phyloP scores from a whole-genome alignment of 371 early-diverging fungal species.

The Mortierella sp. region DNA sequence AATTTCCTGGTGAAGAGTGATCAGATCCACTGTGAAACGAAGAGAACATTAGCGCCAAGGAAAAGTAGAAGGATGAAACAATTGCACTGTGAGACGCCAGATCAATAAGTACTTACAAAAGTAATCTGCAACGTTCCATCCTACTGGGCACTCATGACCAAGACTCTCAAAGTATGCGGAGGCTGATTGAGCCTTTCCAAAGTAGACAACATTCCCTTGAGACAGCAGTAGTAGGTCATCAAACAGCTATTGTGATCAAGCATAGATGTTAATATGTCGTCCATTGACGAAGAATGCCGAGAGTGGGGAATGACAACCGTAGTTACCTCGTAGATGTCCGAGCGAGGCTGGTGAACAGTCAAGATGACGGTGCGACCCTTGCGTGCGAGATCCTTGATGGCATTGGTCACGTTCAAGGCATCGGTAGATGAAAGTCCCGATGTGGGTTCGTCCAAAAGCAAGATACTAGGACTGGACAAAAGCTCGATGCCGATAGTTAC shows the following conservation, averaged over 20 bases:
- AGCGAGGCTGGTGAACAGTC: conserved; percentile 94
- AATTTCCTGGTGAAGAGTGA: conserved; percentile 41
- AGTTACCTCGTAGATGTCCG: conserved; percentile 77
- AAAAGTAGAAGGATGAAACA: neutral
- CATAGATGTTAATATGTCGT: too few species aligned
- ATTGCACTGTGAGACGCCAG: too few species aligned
- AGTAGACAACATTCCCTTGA: conserved; percentile 82
- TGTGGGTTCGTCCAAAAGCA: conserved; percentile 61
- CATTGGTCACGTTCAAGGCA: conserved; percentile 87
- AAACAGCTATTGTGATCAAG: conserved; percentile 78
- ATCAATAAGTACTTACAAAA: conserved; percentile 48
- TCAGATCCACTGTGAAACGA: conserved; percentile 34
- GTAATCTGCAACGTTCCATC: conserved; percentile 93
- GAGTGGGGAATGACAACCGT: too few species aligned
- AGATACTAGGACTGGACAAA: conserved; percentile 69
- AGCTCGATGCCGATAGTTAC: conserved; percentile 77
- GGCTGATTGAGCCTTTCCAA: conserved; percentile 68
- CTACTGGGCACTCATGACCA: conserved; percentile 84
- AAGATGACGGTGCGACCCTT: conserved; percentile 87
- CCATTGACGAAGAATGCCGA: too few species aligned
- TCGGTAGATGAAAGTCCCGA: conserved; percentile 85
- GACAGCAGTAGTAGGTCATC: conserved; percentile 88
- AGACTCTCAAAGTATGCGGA: conserved; percentile 70
- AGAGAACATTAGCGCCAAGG: neutral
- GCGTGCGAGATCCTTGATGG: conserved; percentile 81